Evolutionary conservation across 2,329 filamentous ascomycete species (phyloP).

Genomic region (Endocalyx cinctus): DNA sequence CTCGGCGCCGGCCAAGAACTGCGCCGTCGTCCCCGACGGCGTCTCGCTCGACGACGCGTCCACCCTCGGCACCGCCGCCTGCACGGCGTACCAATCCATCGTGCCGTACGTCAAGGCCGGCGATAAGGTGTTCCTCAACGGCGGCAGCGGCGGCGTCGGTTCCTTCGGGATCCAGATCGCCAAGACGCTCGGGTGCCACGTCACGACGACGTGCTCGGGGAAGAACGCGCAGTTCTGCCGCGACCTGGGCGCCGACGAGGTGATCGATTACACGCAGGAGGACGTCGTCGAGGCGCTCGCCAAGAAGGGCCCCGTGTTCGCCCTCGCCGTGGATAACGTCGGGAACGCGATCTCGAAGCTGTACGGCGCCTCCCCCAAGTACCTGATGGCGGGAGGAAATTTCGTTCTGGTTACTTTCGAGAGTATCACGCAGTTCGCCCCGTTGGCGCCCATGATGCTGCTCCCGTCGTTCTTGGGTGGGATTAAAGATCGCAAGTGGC

Average conservation of each 20-base stretch:
- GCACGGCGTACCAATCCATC: conserved; percentile 44
- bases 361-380: conserved; percentile 49
- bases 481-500: conserved; percentile 36
- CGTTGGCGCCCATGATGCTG: conserved; percentile 18
- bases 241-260: conserved; percentile 57
- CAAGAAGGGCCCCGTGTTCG: conserved; percentile 43
- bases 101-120: conserved; percentile 41
- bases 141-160: conserved; percentile 58
- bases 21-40: conserved; percentile 37
- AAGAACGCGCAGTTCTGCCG: conserved; percentile 53
- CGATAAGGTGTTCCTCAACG: conserved; percentile 59
- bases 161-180: conserved; percentile 59
- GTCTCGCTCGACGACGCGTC: conserved; percentile 37
- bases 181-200: conserved; percentile 54
- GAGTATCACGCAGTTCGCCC: conserved; percentile 11
- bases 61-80: conserved; percentile 38
- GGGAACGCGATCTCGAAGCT: conserved; percentile 41
- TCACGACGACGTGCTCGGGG: conserved; percentile 55
- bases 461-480: conserved; percentile 32
- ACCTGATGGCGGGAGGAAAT: conserved; percentile 41
- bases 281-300: conserved; percentile 44
- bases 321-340: conserved; percentile 55
- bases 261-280: conserved; percentile 53
- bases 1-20: conserved; percentile 20
- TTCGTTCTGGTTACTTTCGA: conserved; percentile 46